Base-by-base conservation (phyloP, 2,329 filamentous ascomycete species). In the Diplocarpon rosae region DNA sequence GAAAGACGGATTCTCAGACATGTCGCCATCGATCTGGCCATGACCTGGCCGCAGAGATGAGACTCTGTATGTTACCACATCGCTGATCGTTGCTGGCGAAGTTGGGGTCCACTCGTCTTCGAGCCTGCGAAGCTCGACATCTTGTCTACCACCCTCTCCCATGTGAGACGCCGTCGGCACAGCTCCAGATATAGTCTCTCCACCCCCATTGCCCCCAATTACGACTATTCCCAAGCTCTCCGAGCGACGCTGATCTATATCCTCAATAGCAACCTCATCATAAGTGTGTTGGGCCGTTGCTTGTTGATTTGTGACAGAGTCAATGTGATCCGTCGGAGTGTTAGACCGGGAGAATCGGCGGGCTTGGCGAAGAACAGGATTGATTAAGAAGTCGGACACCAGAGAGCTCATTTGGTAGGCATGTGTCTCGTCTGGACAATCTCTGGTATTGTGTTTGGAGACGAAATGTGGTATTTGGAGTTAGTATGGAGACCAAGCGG, bases 351-450 rank as follows among this genome's bases (percentile, higher is more conserved):
- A 80, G 58, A 82, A 74, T 51, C 76, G 75, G 50, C 76, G 75
- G 56, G 77, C 78, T 63, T 81, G 77, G 60, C 77, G 75, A 54
- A 81, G 64, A 56, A 81, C 76, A 46, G 78, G 77, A 50, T 79
- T 79, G 62, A 81, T 77, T 55, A 81, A 65, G 60, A 79, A 80
- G 49, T 80, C 74, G 57, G 76, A 73, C 43, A 82, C 76, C 56
- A 80, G 66, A 54, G 71, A 78, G 62, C 73, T 71, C 78, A 82
- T 82, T 62, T 59, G 56, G 56, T 56, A 38, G 39, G 44, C 29
- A 46, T 42, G 20, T 24, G 33, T 46, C 46, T 55, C 50, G 48
- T 57, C 16, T 46, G 38, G 36, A 43, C 37, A 39, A 30, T 24
- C 20, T 24, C 7, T 31, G 39, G 39, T 29, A 13, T 33, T 35